phyloP scores from a whole-genome alignment of 257 asterid species.

The Solanum paucissectum region DNA sequence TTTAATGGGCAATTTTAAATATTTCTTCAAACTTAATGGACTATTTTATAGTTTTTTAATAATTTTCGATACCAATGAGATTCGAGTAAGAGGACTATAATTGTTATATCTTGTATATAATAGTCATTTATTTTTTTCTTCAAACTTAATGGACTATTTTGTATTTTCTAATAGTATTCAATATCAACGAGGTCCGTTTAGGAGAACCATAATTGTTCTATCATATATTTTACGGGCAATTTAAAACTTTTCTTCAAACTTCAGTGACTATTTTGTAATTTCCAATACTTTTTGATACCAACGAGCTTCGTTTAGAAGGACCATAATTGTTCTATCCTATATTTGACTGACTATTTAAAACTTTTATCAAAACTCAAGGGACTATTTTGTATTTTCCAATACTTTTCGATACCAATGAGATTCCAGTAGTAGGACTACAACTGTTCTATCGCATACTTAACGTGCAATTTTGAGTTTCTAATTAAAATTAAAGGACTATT shows the following conservation, averaged over 20 bases:
- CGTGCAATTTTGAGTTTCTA: neutral
- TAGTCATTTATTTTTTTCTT: neutral
- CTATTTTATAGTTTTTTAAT: too few species aligned
- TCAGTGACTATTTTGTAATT: neutral
- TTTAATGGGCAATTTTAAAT: too few species aligned
- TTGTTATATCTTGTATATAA: too few species aligned
- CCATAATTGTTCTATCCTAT: too few species aligned
- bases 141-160: neutral
- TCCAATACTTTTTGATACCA: too few species aligned
- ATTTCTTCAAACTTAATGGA: neutral
- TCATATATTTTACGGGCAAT: fast-evolving
- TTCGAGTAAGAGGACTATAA: neutral
- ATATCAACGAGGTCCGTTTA: neutral
- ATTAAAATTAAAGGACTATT: neutral
- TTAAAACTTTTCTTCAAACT: neutral
- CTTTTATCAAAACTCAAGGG: neutral
- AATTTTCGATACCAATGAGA: too few species aligned
- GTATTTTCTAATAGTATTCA: neutral
- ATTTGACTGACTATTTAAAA: neutral
- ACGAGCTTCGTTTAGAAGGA: neutral
- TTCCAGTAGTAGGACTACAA: neutral
- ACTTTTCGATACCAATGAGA: neutral
- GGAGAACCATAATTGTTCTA: neutral
- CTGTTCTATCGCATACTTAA: neutral
- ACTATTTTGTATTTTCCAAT: neutral